Evolutionary conservation across 805 yeast genomes (phyloP).

Genomic region (Wickerhamiella galacta): DNA sequence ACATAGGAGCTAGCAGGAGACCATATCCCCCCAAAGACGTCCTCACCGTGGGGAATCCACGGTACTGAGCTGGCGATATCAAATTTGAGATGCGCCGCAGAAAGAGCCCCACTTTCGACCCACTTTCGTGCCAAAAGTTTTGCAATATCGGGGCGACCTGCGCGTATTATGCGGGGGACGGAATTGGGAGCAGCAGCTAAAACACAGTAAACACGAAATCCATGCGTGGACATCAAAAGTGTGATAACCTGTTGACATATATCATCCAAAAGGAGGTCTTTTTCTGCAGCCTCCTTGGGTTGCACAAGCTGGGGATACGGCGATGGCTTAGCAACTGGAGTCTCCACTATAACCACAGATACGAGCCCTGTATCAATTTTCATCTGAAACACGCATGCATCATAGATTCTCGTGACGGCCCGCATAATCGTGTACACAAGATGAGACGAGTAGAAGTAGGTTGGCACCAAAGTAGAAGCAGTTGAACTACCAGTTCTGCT

Average conservation of each 20-base stretch:
- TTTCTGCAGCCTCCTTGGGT: constrained; percentile 2
- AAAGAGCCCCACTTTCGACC: constrained; percentile 61
- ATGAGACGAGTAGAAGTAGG: constrained; percentile 77
- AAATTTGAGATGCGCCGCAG: constrained; percentile 71
- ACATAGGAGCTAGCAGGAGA: constrained; percentile 54
- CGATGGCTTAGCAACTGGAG: constrained; percentile 29
- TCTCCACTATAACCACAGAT: constrained; percentile 74
- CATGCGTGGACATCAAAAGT: constrained; percentile 40
- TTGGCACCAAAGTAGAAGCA: constrained; percentile 5
- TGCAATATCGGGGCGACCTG: constrained; percentile 85
- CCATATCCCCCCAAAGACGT: constrained; percentile 71
- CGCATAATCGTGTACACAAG: constrained; percentile 69
- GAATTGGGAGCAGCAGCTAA: constrained; percentile 64
- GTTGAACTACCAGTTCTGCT: neutral
- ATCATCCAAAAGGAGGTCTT: constrained; percentile 28
- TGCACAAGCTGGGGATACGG: neutral
- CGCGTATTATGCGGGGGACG: constrained; percentile 65
- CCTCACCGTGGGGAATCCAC: constrained; percentile 57
- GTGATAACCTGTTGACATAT: constrained; percentile 32
- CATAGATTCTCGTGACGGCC: constrained; percentile 65
- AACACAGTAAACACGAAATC: constrained; percentile 65
- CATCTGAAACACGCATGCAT: constrained; percentile 83
- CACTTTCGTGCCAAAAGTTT: constrained; percentile 67
- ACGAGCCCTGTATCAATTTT: constrained; percentile 62
- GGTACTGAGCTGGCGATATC: constrained; percentile 46